A percentile compares a stretch with the other conserved stretches of the same genome.
Evolutionary conservation across 768 basidiomycete genomes (phyloP).

Genomic region (Scleroderma bovista): DNA sequence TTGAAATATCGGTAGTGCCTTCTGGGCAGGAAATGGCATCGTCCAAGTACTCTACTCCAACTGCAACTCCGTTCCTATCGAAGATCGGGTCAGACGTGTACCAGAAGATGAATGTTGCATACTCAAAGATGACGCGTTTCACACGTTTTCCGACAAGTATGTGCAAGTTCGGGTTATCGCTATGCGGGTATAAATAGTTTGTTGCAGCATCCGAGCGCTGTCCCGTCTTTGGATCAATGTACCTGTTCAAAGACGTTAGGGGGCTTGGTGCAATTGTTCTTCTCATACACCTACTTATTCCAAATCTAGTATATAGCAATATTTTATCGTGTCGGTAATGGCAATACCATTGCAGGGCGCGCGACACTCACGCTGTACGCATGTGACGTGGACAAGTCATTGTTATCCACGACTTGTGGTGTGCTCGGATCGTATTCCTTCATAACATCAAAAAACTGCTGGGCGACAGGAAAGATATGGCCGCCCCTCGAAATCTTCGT

Average conservation of each 20-base stretch:
- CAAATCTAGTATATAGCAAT: constrained; percentile 8
- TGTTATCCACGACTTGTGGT: constrained; percentile 39
- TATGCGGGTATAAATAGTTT: constrained; percentile 31
- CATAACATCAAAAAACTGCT: constrained; percentile 44
- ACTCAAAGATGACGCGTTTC: constrained; percentile 34
- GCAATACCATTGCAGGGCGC: background rate
- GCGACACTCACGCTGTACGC: constrained; percentile 20
- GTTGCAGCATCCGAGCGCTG: constrained; percentile 30
- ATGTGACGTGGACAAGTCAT: constrained; percentile 33
- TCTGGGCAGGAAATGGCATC: constrained; percentile 22
- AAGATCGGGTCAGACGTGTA: background rate
- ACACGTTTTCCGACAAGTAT: constrained; percentile 29
- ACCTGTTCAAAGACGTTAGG: constrained; percentile 32
- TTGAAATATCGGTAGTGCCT: constrained; percentile 1
- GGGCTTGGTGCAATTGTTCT: background rate
- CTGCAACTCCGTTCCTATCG: constrained; percentile 30
- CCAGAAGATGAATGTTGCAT: background rate
- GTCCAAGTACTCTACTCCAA: constrained; percentile 33
- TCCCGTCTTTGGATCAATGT: constrained; percentile 40
- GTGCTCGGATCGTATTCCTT: constrained; percentile 45
- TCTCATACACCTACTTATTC: constrained; percentile 12
- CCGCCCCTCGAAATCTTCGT: constrained; percentile 19
- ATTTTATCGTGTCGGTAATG: background rate
- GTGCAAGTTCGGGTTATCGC: constrained; percentile 25
- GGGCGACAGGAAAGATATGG: constrained; percentile 14